Conservation (phyloP, 108 stramenopile genomes). For the Stephanodiscus triporus region DNA sequence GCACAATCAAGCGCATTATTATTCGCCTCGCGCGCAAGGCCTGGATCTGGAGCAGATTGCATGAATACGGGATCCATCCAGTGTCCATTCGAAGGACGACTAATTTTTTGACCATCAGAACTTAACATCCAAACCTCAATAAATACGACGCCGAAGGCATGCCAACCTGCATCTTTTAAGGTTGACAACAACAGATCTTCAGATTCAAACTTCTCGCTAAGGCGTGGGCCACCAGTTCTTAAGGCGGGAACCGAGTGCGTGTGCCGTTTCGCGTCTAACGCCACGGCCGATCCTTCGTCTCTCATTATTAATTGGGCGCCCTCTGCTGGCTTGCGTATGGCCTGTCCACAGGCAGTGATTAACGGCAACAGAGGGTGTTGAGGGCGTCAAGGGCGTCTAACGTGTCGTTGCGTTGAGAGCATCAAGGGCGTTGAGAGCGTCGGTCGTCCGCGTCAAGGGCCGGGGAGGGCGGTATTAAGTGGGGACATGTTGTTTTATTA, state of each 20-base stretch:
- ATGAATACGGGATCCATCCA: constrained; percentile 42
- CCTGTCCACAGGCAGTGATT: too few relatives aligned
- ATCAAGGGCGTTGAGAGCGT: too few relatives aligned
- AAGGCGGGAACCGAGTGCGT: neutral
- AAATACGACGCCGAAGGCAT: constrained; percentile 52
- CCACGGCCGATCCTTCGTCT: neutral
- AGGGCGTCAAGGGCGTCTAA: too few relatives aligned
- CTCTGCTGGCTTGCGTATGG: too few relatives aligned
- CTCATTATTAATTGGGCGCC: neutral
- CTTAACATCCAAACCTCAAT: constrained; percentile 58
- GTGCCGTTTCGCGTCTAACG: neutral
- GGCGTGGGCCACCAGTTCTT: neutral
- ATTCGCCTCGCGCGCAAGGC: constrained; percentile 2
- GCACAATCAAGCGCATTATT: constrained; percentile 17
- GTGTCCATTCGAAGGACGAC: constrained; percentile 37
- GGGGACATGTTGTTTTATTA: too few relatives aligned
- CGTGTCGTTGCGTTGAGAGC: too few relatives aligned
- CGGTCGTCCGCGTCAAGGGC: too few relatives aligned
- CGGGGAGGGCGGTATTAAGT: too few relatives aligned
- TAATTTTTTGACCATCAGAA: constrained; percentile 27
- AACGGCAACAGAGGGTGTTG: too few relatives aligned
- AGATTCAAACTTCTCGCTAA: neutral
- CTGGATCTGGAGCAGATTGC: neutral
- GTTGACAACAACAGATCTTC: constrained; percentile 28
- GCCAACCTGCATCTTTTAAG: constrained; percentile 48